Evolutionary conservation across 257 asterid species (phyloP).

Genomic region (Linderniella brevidens): DNA sequence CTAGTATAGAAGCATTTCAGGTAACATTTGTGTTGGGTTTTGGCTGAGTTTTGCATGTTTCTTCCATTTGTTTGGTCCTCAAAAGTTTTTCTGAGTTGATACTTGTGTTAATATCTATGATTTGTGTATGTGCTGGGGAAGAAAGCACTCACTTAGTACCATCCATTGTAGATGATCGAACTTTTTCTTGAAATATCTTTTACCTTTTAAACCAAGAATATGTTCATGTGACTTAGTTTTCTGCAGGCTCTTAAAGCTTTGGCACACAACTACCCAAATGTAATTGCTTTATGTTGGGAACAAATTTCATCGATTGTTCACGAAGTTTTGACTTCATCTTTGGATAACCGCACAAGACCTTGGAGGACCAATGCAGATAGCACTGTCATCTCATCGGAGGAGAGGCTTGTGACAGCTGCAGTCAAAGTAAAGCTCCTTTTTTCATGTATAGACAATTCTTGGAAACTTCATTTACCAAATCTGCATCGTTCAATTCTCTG

Average conservation of each 20-base stretch:
- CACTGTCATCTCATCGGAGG: conserved; percentile 36
- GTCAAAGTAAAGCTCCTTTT: conserved; percentile 40
- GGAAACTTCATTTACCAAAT: no score
- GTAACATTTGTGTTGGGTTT: conserved; percentile 21
- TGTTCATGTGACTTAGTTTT: conserved; percentile 6
- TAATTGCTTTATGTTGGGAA: conserved; percentile 57
- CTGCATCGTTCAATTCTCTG: no score
- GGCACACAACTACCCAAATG: conserved; percentile 84
- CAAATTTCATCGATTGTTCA: conserved; percentile 37
- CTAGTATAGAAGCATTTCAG: conserved; percentile 82
- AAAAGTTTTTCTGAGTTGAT: no score
- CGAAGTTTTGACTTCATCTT: conserved; percentile 28
- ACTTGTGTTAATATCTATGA: no score
- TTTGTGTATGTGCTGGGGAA: no score
- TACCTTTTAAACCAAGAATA: no score
- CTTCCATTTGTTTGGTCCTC: conserved; percentile 5
- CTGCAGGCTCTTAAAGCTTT: conserved; percentile 82
- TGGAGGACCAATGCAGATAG: conserved; percentile 45
- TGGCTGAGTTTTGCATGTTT: conserved; percentile 6
- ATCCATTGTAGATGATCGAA: no score
- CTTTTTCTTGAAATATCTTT: no score
- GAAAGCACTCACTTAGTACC: no score
- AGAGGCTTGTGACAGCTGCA: conserved; percentile 65
- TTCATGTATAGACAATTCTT: conserved; percentile 6
- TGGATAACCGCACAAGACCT: conserved; percentile 28